Evolutionary conservation across 2,329 filamentous ascomycete species (phyloP).

Genomic region (Fusarium subglutinans): DNA sequence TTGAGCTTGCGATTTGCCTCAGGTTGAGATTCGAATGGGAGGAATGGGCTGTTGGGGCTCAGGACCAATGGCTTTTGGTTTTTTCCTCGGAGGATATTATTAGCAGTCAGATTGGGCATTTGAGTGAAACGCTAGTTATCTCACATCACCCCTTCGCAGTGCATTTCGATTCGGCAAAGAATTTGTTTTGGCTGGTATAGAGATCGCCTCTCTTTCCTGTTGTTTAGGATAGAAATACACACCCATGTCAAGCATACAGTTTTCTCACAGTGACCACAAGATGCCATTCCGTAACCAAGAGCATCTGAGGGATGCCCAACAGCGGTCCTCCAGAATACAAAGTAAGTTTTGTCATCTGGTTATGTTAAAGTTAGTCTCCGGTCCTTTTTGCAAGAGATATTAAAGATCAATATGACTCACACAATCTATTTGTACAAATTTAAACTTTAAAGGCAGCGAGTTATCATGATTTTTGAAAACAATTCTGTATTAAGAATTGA

Average conservation of each 20-base stretch:
- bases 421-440: background rate
- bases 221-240: conserved; percentile 39
- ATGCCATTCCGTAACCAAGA: too few species aligned
- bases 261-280: background rate
- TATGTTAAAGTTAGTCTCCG: too few species aligned
- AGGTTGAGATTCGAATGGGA: background rate
- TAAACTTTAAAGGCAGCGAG: background rate
- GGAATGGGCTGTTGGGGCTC: background rate
- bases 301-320: background rate
- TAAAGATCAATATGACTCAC: background rate
- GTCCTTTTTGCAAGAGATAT: background rate
- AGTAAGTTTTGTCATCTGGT: background rate
- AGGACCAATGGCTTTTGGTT: background rate
- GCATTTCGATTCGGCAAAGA: conserved; percentile 31
- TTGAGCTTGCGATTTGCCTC: conserved; percentile 24
- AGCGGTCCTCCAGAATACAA: background rate
- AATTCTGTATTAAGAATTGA: background rate
- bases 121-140: conserved; percentile 13
- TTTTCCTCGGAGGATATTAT: conserved; percentile 2
- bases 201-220: conserved; percentile 38
- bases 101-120: conserved; percentile 37
- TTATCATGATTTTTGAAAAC: too few species aligned
- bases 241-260: conserved; percentile 11
- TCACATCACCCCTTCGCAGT: conserved; percentile 10
- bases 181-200: conserved; percentile 38